Percentiles rank a stretch among this genome's conserved stretches.
Conservation (phyloP, 768 basidiomycete species). For the Lactarius evosmus region DNA sequence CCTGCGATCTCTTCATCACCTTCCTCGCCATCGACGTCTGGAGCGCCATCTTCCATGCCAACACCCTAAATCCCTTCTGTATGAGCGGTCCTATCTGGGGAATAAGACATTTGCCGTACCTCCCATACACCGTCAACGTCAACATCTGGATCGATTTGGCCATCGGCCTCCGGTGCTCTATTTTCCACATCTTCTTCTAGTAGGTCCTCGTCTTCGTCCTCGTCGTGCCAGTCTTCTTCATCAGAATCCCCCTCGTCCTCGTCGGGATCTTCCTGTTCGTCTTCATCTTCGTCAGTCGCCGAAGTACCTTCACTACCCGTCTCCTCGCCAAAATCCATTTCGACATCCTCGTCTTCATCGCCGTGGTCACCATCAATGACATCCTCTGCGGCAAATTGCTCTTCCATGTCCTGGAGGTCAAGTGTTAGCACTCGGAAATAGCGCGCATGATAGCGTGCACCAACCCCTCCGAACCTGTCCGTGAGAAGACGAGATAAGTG, state of each 20-base stretch:
- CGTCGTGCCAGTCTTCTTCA: slow-evolving; percentile 61
- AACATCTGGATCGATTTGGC: slow-evolving; percentile 41
- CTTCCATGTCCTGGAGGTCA: slow-evolving; percentile 74
- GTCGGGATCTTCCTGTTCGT: slow-evolving; percentile 62
- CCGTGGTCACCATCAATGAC: slow-evolving; percentile 82
- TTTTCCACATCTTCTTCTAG: slow-evolving; percentile 40
- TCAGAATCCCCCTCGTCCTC: slow-evolving; percentile 55
- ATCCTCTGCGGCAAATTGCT: slow-evolving; percentile 65
- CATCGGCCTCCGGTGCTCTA: slow-evolving; percentile 36
- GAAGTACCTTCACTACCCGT: slow-evolving; percentile 82
- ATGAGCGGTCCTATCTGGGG: neutral
- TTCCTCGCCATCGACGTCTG: slow-evolving; percentile 39
- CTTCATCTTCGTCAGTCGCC: slow-evolving; percentile 65
- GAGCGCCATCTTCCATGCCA: slow-evolving; percentile 37
- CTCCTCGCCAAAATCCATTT: slow-evolving; percentile 84
- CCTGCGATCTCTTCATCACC: slow-evolving; percentile 53
- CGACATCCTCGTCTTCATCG: slow-evolving; percentile 78
- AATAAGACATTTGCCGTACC: slow-evolving; percentile 26
- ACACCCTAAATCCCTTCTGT: slow-evolving; percentile 32
- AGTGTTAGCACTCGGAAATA: slow-evolving; percentile 25
- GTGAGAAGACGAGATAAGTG: slow-evolving; percentile 4
- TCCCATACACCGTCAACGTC: slow-evolving; percentile 44
- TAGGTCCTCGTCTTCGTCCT: slow-evolving; percentile 66
- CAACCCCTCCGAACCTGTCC: slow-evolving; percentile 70
- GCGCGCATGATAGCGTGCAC: slow-evolving; percentile 34